A percentile compares a stretch with the other conserved stretches of the same genome.
Evolutionary conservation across 345 rosid species (phyloP).

Genomic region (Rhizophora apiculata): DNA sequence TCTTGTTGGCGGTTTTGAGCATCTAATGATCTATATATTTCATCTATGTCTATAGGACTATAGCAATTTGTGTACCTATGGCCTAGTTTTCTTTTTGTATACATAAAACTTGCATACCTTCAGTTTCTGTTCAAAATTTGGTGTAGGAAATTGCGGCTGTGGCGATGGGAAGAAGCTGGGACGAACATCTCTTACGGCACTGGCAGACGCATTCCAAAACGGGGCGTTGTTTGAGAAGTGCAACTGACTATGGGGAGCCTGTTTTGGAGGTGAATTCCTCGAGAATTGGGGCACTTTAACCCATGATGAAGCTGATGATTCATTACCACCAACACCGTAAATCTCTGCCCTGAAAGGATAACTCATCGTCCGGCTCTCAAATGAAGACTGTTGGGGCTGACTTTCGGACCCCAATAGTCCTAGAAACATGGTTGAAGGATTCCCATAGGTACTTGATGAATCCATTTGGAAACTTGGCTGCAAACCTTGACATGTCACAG

Average conservation of each 20-base stretch:
- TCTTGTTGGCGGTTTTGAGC: not conserved
- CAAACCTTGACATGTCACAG: conserved; percentile 56
- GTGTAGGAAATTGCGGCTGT: conserved; percentile 50
- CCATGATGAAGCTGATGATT: conserved; percentile 49
- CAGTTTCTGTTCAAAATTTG: conserved; percentile 40
- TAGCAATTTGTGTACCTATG: not conserved
- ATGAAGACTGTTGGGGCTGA: conserved; percentile 32
- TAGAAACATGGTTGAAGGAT: conserved; percentile 47
- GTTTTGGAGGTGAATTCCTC: conserved; percentile 65
- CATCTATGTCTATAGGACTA: not conserved
- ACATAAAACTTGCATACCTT: conserved; percentile 14
- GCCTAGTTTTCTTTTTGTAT: conserved; percentile 6
- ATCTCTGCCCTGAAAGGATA: conserved; percentile 26
- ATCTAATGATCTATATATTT: not conserved
- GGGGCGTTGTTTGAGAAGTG: conserved; percentile 90
- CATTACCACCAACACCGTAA: conserved; percentile 35
- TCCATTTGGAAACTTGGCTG: conserved; percentile 47
- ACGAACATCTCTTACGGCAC: conserved; percentile 50
- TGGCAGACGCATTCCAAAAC: conserved; percentile 74
- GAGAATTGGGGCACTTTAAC: conserved; percentile 56
- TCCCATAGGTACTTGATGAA: conserved; percentile 44
- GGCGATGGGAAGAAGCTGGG: conserved; percentile 53
- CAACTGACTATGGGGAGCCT: conserved; percentile 45
- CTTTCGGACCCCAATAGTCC: conserved; percentile 47
- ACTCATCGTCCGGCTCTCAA: conserved; percentile 35